phyloP scores from a whole-genome alignment of 768 basidiomycete species.

The Porpolomopsis calyptriformis region DNA sequence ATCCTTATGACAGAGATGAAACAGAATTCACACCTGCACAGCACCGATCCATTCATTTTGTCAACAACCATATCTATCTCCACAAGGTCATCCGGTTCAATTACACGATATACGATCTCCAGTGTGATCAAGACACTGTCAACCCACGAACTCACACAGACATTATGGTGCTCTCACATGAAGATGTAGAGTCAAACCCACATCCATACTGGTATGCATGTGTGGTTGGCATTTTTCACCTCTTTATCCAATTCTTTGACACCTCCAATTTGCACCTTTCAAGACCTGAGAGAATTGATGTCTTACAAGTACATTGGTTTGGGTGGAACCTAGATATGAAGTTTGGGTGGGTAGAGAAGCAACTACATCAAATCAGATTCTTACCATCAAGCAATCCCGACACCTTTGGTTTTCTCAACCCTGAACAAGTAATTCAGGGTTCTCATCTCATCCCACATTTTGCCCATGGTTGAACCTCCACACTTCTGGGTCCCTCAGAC shows the following conservation, averaged over 20 bases:
- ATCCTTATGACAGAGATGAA: slow-evolving; percentile 11
- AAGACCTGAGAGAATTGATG: no score
- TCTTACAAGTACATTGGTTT: no score
- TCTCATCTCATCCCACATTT: slow-evolving; percentile 15
- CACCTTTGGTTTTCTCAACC: slow-evolving; percentile 17
- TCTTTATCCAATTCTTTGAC: no score
- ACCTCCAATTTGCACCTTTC: no score
- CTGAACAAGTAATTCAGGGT: slow-evolving; percentile 9
- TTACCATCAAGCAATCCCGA: slow-evolving; percentile 2
- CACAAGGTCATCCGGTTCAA: slow-evolving; percentile 23
- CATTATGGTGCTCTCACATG: slow-evolving; percentile 6
- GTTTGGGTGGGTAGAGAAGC: slow-evolving; percentile 1
- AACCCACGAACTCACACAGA: slow-evolving; percentile 15
- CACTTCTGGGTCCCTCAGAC: no score
- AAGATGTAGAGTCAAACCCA: slow-evolving; percentile 1
- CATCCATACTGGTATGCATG: no score
- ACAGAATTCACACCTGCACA: slow-evolving; percentile 10
- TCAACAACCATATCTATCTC: slow-evolving; percentile 18
- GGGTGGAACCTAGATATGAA: no score
- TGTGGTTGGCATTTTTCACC: no score
- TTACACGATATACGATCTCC: slow-evolving; percentile 19
- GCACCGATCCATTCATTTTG: slow-evolving; percentile 10
- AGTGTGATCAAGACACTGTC: slow-evolving; percentile 27
- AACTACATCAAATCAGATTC: slow-evolving; percentile 8
- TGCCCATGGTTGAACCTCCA: no score